Evolutionary conservation across 306 rosid genomes (phyloP), one percentile per base, ranked within the genome.

Genomic region (Cucumis melo): DNA sequence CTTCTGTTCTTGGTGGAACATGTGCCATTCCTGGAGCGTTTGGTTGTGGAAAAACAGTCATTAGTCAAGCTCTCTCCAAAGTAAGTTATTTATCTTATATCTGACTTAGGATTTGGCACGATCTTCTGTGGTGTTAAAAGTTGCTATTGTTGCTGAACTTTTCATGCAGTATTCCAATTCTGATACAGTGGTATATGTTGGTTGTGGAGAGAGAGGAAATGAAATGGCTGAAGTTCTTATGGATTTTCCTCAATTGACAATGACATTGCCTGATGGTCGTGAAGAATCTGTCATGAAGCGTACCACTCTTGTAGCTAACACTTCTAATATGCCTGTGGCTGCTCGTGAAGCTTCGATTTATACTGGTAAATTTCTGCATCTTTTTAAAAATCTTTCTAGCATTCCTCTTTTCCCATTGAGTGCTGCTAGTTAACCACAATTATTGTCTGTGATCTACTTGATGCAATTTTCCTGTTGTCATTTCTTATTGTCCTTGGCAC

Each of bases 251-350:
- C 99, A 95, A 92, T 88, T 95, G 88, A 95, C 99, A 78, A 95
- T 95, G 99, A 95, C 99, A 78, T 86, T 95, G 84, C 99, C 99
- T 70, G 99, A 95, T 83, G 99, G 99, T 8, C 99, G 99, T 79
- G 99, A 95, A 87, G 99, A 95, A 86, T 95, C 99, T 86, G 99
- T 95, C 82, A 92, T 95, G 99, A 95, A 92, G 86, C 99, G 99
- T 57, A 95, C 99, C 29, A 95, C 99, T 51, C 93, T 95, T 42
- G 99, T 95, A 79, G 99, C 99, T 78, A 95, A 95, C 88, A 95
- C 99, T 83, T 95, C 99, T 75, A 95, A 95, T 83, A 95, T 95
- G 99, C 99, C 97, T 55, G 98, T 95, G 88, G 99, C 99, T 83
- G 99, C 99, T 84, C 99, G 99, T 83, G 99, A 95, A 85, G 99